Base-by-base conservation (phyloP, 1,284 basidiomycete species). In the Malassezia dermatis region DNA sequence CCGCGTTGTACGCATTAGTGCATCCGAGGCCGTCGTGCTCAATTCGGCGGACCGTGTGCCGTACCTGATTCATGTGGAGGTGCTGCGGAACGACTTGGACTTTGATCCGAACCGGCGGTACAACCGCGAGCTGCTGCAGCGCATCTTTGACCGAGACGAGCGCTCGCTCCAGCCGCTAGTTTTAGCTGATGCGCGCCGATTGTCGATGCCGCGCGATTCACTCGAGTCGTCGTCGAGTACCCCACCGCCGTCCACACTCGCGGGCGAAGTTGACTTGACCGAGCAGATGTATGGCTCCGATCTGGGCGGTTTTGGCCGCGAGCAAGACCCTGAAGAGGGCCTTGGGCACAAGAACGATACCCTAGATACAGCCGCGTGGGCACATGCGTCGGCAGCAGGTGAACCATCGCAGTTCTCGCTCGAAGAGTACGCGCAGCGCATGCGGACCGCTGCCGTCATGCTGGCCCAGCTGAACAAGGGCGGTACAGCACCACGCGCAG, bases 381-480 rank as follows among this genome's bases (percentile, higher is more conserved):
- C 61, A n/a, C 40, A 51, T 23, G 49, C 56, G 3, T 26, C 52
- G 12, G 11, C 23, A 10, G 34, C 28, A 12, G 19, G n/a, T 2
- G 26, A 60, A 49, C 3, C 46, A 52, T 56, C 31, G 43, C 64
- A 51, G 15, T 69, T 72, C 40, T 69, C 69, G 11, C 60, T 98
- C 27, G 91, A 98, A 69, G 93, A 98, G 65, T 98, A 98, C 73
- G 93, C 93, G 0, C 88, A 95, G 67, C 83, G 93, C 40, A 98
- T 98, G 93, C 84, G 89, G 13, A 96, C 90, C 10, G 93, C 93
- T 1, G 93, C 94, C 3, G 85, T 98, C 66, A 96, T 99, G 93
- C 83, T 99, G 21, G 86, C 93, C 1, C 93, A 99, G 77, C 81
- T 99, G 40, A 95, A 91, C 60, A 65, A 63, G 51, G 32, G 50